A percentile compares a stretch with the other conserved stretches of the same genome.
These are phyloP conservation scores for Pyricularia pennisetigena DNA, from an alignment of 2,329 filamentous ascomycete species.

Conservation along the genomic window DNA sequence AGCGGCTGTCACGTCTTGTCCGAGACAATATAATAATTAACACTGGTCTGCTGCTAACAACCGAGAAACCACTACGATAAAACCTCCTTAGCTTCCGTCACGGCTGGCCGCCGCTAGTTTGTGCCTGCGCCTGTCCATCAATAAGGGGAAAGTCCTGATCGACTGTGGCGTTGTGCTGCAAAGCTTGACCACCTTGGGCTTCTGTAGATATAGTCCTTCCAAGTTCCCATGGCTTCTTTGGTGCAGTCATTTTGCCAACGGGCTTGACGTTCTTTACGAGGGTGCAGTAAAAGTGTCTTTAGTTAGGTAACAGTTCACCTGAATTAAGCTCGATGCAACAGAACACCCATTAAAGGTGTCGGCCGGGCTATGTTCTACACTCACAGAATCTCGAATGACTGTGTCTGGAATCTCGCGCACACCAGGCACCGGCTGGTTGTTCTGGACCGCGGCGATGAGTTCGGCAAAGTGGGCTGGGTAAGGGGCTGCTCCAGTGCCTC, in stretches of 20 bases:
- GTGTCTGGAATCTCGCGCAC: conserved; percentile 82
- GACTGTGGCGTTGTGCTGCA: not conserved
- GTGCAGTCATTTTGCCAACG: conserved; percentile 34
- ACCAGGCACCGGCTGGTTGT: conserved; percentile 73
- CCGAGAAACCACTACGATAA: not conserved
- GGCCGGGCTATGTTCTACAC: conserved; percentile 11
- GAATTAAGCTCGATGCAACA: not conserved
- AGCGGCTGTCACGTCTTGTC: not conserved
- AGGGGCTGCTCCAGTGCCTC: conserved; percentile 35
- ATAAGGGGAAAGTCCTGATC: not conserved
- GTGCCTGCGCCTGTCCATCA: not conserved
- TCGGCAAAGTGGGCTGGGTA: conserved; percentile 80
- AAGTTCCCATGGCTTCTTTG: conserved; percentile 70
- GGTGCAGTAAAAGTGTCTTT: not conserved
- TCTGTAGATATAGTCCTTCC: not conserved
- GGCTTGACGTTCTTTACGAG: conserved; percentile 26
- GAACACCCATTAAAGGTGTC: not conserved
- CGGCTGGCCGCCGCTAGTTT: not conserved
- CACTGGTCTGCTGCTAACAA: not conserved
- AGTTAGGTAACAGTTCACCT: not conserved
- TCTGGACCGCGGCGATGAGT: conserved; percentile 76
- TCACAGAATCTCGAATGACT: conserved; percentile 60
- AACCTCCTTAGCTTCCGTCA: not conserved
- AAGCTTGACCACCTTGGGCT: not conserved
- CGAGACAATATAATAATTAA: not conserved